These are phyloP conservation scores for Nakaseomyces glabratus DNA, from an alignment of 1,139 yeast species.

Conservation along the genomic window DNA sequence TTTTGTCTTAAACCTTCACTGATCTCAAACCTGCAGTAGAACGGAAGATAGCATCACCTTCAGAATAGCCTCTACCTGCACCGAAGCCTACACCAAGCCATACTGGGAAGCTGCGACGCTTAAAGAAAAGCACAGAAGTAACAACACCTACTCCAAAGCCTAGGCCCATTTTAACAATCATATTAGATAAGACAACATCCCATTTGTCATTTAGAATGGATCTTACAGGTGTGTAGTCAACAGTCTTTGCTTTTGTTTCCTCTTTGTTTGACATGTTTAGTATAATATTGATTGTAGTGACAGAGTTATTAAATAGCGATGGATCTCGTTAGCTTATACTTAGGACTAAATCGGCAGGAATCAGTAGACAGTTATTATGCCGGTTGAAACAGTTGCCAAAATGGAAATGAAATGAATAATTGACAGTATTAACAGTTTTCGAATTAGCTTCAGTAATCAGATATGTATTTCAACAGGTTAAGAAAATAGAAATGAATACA, in stretches of 20 bases:
- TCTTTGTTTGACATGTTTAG: conserved; percentile 3
- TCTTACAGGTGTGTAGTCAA: conserved; percentile 6
- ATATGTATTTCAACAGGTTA: too few relatives aligned
- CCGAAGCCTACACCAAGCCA: conserved; percentile 97
- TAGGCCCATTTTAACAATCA: conserved; percentile 90
- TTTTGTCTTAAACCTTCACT: conserved; percentile 34
- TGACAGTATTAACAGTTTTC: too few relatives aligned
- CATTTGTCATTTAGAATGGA: conserved; percentile 54
- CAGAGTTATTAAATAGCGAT: too few relatives aligned
- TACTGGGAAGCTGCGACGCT: conserved; percentile 92
- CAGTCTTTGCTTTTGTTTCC: conserved; percentile 4
- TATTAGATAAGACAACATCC: conserved; percentile 94
- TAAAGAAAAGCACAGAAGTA: conserved; percentile 83
- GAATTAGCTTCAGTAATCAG: too few relatives aligned
- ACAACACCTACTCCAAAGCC: conserved; percentile 97
- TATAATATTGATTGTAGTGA: too few relatives aligned
- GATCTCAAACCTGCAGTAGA: conserved; percentile 66
- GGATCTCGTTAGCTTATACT: too few relatives aligned
- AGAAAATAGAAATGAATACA: too few relatives aligned
- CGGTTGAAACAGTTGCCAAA: too few relatives aligned
- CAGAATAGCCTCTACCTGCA: conserved; percentile 93
- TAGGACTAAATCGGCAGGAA: too few relatives aligned
- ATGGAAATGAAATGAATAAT: too few relatives aligned
- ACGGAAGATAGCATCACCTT: conserved; percentile 95
- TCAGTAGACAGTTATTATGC: too few relatives aligned